A percentile compares a stretch with the other conserved stretches of the same genome.
phyloP scores from a whole-genome alignment of 1,284 basidiomycete genomes.

The Sporisorium reilianum region DNA sequence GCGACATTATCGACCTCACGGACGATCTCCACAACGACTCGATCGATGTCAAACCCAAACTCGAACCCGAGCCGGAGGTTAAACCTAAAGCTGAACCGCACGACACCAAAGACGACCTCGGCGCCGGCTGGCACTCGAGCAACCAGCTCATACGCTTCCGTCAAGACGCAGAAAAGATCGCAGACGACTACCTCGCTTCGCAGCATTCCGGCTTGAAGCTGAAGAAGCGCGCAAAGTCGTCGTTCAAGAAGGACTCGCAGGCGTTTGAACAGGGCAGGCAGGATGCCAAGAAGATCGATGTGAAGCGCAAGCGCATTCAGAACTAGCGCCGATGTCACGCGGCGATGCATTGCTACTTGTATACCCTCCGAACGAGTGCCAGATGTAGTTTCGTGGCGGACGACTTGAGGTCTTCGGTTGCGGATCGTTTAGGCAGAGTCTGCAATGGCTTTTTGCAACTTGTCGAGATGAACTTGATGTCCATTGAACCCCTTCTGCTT shows the following conservation, averaged over 20 bases:
- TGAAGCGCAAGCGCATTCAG: conserved; percentile 48
- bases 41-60: conserved; percentile 25
- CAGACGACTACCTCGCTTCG: conserved; percentile 45
- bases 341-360: background rate
- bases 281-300: conserved; percentile 53
- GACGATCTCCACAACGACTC: conserved; percentile 3
- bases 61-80: conserved; percentile 16
- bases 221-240: conserved; percentile 31
- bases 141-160: conserved; percentile 50
- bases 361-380: background rate
- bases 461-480: too few species aligned
- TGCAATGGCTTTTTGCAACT: too few species aligned
- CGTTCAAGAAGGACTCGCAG: conserved; percentile 26
- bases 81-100: conserved; percentile 28
- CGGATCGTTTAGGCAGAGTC: too few species aligned
- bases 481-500: too few species aligned
- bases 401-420: too few species aligned
- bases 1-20: conserved; percentile 25
- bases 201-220: conserved; percentile 42
- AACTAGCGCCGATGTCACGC: too few species aligned
- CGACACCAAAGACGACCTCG: conserved; percentile 22
- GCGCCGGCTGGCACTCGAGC: conserved; percentile 37
- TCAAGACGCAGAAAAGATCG: conserved; percentile 50
- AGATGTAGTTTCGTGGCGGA: background rate
- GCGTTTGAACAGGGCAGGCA: conserved; percentile 46